Base-by-base conservation (phyloP, 2,329 filamentous ascomycete species). In the Sordariomycetes sp. region DNA sequence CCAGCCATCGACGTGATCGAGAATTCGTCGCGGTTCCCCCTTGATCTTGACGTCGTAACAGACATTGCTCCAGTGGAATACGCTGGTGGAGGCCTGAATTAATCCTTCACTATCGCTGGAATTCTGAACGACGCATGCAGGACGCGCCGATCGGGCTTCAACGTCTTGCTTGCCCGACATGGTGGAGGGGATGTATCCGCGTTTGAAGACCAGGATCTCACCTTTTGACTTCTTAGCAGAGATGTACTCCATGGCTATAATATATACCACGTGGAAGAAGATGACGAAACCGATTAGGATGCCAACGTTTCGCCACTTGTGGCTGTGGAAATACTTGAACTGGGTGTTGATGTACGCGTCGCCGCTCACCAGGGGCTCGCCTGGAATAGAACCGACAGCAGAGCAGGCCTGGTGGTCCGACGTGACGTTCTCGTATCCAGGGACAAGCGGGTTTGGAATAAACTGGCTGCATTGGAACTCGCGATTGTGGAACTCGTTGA, bases 1-100 rank as follows among this genome's bases (percentile, higher is more conserved):
- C 88, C 89, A 96, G 35, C 91, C 91, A 65, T 95, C 87, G 13
- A 96, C 88, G 61, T 94, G 76, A 64, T 96, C 85, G 59, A 96
- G 74, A 64, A 96, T 87, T 50, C 86, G 82, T 17, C 90, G 81
- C 1, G 77, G 73, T 64, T 92, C 82, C 13, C 76, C 76, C 74
- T 95, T 95, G 72, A 95, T 90, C 69, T 88, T 86, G 68, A 84
- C 75, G 59, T 84, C 78, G 64, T 81, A 96, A 72, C 86, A 90
- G 1, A 95, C 85, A 63, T 92, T 78, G 62, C 85, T 80, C 90
- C 90, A 95, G 65, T 90, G 87, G 76, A 95, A 95, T 60, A 91
- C 82, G 24, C 87, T 87, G 4, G 82, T 89, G 66, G 89, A 85
- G 62, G 68, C 62, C 63, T 75, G 68, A 2, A 79, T 65, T 36